Conservation (phyloP, 2,329 filamentous ascomycete genomes). For the Fusarium pseudoanthophilum region DNA sequence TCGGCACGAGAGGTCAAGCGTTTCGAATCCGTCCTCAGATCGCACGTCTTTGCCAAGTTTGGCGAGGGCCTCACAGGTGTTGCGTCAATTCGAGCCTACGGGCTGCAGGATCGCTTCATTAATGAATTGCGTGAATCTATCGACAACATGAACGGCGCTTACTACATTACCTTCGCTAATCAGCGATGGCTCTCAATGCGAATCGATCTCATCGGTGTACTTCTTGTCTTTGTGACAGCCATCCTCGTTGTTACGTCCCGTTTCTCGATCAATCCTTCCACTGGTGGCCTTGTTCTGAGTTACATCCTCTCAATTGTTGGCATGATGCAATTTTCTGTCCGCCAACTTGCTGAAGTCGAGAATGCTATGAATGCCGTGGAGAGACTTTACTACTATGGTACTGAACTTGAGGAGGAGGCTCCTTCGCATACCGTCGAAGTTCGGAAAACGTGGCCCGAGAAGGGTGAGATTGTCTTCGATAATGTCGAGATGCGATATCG, state of each 20-base stretch:
- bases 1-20: slow-evolving; percentile 96
- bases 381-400: slow-evolving; percentile 89
- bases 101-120: slow-evolving; percentile 80
- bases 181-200: slow-evolving; percentile 92
- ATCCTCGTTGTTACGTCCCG: slow-evolving; percentile 93
- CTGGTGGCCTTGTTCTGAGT: slow-evolving; percentile 86
- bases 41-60: slow-evolving; percentile 89
- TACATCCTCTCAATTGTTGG: slow-evolving; percentile 95
- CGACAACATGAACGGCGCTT: slow-evolving; percentile 92
- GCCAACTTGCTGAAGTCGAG: slow-evolving; percentile 94
- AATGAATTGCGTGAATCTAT: slow-evolving; percentile 75
- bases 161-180: slow-evolving; percentile 95
- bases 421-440: slow-evolving; percentile 81
- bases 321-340: slow-evolving; percentile 95
- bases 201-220: slow-evolving; percentile 83
- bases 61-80: slow-evolving; percentile 87
- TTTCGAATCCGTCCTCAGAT: slow-evolving; percentile 89
- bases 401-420: slow-evolving; percentile 86
- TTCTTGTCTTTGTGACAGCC: slow-evolving; percentile 86
- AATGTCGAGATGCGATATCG: slow-evolving; percentile 84
- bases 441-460: slow-evolving; percentile 82
- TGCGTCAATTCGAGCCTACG: slow-evolving; percentile 89
- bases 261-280: slow-evolving; percentile 85
- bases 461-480: slow-evolving; percentile 81
- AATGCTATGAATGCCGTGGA: slow-evolving; percentile 99